Base-by-base conservation (phyloP, 2,329 filamentous ascomycete genomes). In the Xylariaceae sp. region DNA sequence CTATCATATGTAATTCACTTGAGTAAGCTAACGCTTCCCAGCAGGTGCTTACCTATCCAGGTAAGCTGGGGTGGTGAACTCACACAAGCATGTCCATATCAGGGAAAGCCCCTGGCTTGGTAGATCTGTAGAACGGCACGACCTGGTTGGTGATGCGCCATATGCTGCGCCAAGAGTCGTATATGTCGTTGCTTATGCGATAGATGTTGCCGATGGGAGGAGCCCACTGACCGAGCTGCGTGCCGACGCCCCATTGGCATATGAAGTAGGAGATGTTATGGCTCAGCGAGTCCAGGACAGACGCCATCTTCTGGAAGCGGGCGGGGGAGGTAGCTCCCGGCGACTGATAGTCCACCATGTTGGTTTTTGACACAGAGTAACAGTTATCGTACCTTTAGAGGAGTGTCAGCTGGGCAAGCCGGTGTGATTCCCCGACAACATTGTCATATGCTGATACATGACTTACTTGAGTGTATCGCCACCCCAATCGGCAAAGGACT, bases 171-270 rank as follows among this genome's bases (percentile, higher is more conserved):
- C 72, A 76, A 11, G 59, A 59, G 27, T 69, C 68, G 38, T 67
- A 70, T 36, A 75, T 74, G 45, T 75, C 71, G 43, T 75, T 74
- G 38, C 68, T 70, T 40, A 75, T 74, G 29, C 71, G 59, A 64
- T 69, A 74, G 0, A 63, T 62, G 31, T 72, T 67, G 1, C 68
- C 68, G 3, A 73, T 57, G 1, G 54, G 53, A 2, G 68, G 60
- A 0, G 69, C 69, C 58, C 71, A 74, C 4, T 62, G 58, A 0
- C 67, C 66, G 0, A 73, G 61, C 31, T 73, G 62, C 17, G 64
- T 51, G 1, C 69, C 70, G 4, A 73, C 59, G 0, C 70, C 71
- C 71, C 71, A 75, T 50, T 75, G 71, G 44, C 71, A 75, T 7
- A 74, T 61, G 24, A 69, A 68, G 41, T 72, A 74, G 3, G 69